A percentile compares a stretch with the other conserved stretches of the same genome.
phyloP scores from a whole-genome alignment of 2,329 filamentous ascomycete genomes.

The Akanthomyces lecanii region DNA sequence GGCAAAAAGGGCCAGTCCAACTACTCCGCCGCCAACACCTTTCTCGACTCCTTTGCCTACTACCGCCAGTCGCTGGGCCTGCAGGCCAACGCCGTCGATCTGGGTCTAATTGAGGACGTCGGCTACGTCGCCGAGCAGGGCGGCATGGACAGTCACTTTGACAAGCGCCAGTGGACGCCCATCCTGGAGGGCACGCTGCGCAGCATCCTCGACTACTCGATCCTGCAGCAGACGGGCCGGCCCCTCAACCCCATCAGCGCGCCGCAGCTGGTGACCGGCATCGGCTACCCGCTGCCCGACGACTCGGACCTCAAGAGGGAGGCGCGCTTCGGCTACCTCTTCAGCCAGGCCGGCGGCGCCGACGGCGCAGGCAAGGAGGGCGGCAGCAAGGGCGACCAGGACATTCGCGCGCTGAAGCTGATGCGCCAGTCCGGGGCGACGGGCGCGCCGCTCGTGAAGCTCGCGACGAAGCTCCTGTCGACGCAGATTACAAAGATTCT shows the following conservation, averaged over 20 bases:
- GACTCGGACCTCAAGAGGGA: constrained; percentile 24
- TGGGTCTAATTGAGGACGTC: constrained; percentile 33
- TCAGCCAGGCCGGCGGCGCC: constrained; percentile 9
- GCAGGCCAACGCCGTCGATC: constrained; percentile 29
- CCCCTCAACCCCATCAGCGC: constrained; percentile 19
- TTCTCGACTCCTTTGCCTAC: constrained; percentile 33
- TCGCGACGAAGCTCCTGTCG: constrained; percentile 22
- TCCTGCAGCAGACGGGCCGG: constrained; percentile 25
- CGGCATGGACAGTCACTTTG: constrained; percentile 13
- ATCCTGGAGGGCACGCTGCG: constrained; percentile 29
- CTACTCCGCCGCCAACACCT: constrained; percentile 40
- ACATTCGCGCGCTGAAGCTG: constrained; percentile 18
- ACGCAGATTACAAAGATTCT: constrained; percentile 25
- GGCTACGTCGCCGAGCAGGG: constrained; percentile 29
- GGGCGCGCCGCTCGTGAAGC: constrained; percentile 18
- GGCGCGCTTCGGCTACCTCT: constrained; percentile 23
- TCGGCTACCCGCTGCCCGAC: constrained; percentile 23
- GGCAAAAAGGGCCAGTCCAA: constrained; percentile 33
- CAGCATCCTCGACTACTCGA: constrained; percentile 26
- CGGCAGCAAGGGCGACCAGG: constrained; percentile 16
- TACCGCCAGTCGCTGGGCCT: constrained; percentile 27
- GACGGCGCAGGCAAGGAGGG: constrained; percentile 8
- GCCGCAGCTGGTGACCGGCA: constrained; percentile 27
- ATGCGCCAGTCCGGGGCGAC: constrained; percentile 15
- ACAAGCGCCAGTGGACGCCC: constrained; percentile 19